Conservation (phyloP, 1,284 basidiomycete species). For the Takashimella koratensis region DNA sequence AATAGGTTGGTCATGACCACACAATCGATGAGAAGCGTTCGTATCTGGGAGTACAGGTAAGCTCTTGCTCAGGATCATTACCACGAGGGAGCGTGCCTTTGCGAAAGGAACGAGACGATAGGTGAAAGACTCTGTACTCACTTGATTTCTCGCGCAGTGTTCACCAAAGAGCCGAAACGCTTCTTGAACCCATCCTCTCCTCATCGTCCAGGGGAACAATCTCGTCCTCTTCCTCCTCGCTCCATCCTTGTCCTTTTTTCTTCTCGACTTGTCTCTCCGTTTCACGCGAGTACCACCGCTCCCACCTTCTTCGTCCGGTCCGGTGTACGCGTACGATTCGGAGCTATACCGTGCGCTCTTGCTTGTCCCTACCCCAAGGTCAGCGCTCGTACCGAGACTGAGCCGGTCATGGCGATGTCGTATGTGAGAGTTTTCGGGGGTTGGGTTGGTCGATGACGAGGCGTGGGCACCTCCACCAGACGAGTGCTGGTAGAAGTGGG, state of each 20-base stretch:
- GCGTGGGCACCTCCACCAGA: too few species aligned
- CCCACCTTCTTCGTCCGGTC: too few species aligned
- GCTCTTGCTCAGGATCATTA: background rate
- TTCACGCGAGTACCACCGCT: too few species aligned
- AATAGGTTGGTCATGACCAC: slow-evolving; percentile 94
- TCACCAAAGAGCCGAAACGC: slow-evolving; percentile 46
- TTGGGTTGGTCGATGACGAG: background rate
- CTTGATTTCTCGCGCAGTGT: slow-evolving; percentile 49
- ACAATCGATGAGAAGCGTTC: slow-evolving; percentile 86
- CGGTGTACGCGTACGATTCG: too few species aligned
- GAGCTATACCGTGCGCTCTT: background rate
- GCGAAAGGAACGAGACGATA: background rate
- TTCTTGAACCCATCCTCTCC: slow-evolving; percentile 27
- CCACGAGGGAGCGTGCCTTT: background rate
- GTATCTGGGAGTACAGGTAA: slow-evolving; percentile 74
- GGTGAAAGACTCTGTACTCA: slow-evolving; percentile 15
- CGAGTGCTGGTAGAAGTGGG: too few species aligned
- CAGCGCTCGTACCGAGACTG: background rate
- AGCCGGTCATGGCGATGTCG: background rate
- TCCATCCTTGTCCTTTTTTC: background rate
- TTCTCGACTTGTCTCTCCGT: background rate
- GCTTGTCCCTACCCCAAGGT: background rate
- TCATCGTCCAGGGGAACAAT: background rate
- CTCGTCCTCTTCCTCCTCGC: background rate
- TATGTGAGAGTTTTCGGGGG: background rate